Percentiles rank a stretch among this genome's conserved stretches.
phyloP scores from a whole-genome alignment of 441 rosid genomes.

The Isatis lusitanica region DNA sequence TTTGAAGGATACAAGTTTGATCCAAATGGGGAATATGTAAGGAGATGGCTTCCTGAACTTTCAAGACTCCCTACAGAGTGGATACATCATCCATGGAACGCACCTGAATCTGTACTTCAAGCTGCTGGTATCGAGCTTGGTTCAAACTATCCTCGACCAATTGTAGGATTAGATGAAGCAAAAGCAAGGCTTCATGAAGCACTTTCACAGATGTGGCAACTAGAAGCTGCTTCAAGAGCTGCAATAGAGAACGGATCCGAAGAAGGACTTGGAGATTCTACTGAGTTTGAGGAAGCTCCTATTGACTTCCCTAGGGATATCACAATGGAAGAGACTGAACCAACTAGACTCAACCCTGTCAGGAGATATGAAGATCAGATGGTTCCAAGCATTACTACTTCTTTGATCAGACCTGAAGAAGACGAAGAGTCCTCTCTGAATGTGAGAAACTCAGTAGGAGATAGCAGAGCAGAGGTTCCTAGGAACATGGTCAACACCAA shows the following conservation, averaged over 20 bases:
- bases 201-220: slow-evolving; percentile 90
- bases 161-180: slow-evolving; percentile 81
- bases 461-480: slow-evolving; percentile 86
- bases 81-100: slow-evolving; percentile 99
- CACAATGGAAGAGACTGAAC: slow-evolving; percentile 81
- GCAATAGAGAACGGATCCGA: slow-evolving; percentile 87
- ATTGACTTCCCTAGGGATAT: slow-evolving; percentile 78
- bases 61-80: slow-evolving; percentile 97
- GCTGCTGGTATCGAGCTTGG: slow-evolving; percentile 98
- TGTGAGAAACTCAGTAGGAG: slow-evolving; percentile 51
- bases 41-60: slow-evolving; percentile 97
- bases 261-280: slow-evolving; percentile 97
- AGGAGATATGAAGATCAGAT: slow-evolving; percentile 83
- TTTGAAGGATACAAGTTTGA: slow-evolving; percentile 92
- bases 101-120: slow-evolving; percentile 87
- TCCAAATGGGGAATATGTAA: slow-evolving; percentile 88
- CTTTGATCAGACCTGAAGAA: slow-evolving; percentile 69
- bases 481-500: slow-evolving; percentile 52
- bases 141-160: slow-evolving; percentile 90
- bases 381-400: slow-evolving; percentile 94
- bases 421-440: slow-evolving; percentile 69
- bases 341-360: slow-evolving; percentile 52
- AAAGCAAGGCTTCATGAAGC: slow-evolving; percentile 83
- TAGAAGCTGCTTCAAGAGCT: slow-evolving; percentile 91
- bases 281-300: slow-evolving; percentile 52